Conservation (phyloP, 768 basidiomycete genomes). For the Lactifluus piperatus region DNA sequence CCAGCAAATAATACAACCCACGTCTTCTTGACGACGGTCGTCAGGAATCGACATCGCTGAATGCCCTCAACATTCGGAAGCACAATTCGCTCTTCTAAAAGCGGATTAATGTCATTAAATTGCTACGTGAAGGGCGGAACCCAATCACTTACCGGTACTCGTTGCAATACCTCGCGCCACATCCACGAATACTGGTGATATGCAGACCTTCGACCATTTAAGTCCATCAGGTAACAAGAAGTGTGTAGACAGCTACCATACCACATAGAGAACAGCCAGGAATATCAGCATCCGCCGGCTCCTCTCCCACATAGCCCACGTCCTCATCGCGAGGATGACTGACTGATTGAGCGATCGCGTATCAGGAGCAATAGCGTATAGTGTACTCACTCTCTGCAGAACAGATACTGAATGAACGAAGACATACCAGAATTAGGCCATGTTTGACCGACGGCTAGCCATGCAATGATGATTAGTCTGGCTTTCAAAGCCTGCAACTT, state of each 20-base stretch:
- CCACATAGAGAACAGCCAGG: not conserved
- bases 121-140: too few relatives aligned
- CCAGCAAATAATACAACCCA: not conserved
- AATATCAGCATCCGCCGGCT: slow-evolving; percentile 12
- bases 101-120: not conserved
- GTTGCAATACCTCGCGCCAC: not conserved
- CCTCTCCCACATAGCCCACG: slow-evolving; percentile 27
- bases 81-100: not conserved
- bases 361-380: not conserved
- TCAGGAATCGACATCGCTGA: not conserved
- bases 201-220: not conserved
- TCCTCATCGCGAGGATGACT: slow-evolving; percentile 25
- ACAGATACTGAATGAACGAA: not conserved
- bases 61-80: not conserved
- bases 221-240: not conserved
- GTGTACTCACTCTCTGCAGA: slow-evolving; percentile 3
- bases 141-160: not conserved
- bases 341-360: not conserved
- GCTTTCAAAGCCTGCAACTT: not conserved
- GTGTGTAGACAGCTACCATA: not conserved
- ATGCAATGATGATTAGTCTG: not conserved
- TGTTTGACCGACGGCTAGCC: not conserved
- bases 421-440: not conserved
- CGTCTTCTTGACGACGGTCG: not conserved
- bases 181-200: not conserved